Conservation (phyloP, 805 yeast genomes). For the Saccharomycopsis capsularis region DNA sequence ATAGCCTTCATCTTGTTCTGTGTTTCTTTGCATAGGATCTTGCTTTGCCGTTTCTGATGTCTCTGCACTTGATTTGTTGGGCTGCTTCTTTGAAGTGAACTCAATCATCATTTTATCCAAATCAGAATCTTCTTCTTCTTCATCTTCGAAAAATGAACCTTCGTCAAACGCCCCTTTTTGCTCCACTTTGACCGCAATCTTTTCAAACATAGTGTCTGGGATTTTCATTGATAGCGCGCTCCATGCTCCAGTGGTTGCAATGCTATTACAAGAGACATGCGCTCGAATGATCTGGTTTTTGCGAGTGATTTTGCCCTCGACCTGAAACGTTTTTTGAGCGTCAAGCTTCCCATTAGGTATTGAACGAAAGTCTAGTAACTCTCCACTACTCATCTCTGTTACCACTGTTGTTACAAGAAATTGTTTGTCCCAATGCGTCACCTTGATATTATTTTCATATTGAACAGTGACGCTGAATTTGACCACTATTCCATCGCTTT, state of each 20-base stretch:
- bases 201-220: conserved; percentile 13
- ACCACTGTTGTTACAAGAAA: conserved; percentile 30
- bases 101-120: conserved; percentile 6
- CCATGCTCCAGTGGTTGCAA: conserved; percentile 29
- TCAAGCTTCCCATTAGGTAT: conserved; percentile 27
- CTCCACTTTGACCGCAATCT: background rate
- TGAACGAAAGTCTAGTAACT: conserved; percentile 40
- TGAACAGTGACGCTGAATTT: conserved; percentile 22
- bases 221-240: conserved; percentile 20
- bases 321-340: conserved; percentile 26
- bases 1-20: no score
- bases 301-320: conserved; percentile 25
- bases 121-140: conserved; percentile 22
- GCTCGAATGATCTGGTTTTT: conserved; percentile 27
- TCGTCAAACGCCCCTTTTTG: conserved; percentile 20
- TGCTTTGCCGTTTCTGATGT: conserved; percentile 11
- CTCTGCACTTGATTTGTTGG: background rate
- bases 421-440: conserved; percentile 31
- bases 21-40: no score
- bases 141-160: conserved; percentile 25
- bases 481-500: background rate
- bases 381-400: conserved; percentile 29
- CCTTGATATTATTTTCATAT: conserved; percentile 20
- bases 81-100: conserved; percentile 3
- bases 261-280: conserved; percentile 33